These are phyloP conservation scores for Halophytophthora batemanensis DNA, from an alignment of 352 stramenopile genomes.

Conservation along the genomic window DNA sequence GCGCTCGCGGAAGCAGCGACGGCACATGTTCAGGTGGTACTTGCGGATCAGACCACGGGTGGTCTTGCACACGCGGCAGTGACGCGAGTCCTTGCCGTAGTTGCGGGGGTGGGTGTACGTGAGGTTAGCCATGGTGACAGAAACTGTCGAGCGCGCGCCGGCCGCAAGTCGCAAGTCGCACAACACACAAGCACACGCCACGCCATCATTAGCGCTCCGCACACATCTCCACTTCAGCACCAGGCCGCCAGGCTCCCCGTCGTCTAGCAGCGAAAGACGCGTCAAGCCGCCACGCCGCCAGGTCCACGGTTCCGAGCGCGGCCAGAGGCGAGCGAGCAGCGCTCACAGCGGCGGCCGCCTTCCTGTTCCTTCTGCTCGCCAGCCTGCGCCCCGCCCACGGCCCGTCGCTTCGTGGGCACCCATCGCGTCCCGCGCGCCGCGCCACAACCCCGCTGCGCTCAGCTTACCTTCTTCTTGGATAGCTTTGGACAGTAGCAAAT, in stretches of 20 bases:
- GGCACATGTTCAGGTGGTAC: constrained; percentile 96
- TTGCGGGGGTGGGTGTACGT: constrained; percentile 83
- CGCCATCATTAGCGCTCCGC: neutral
- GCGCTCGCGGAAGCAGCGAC: constrained; percentile 95
- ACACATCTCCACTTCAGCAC: too few species aligned
- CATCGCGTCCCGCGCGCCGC: too few species aligned
- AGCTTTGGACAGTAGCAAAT: constrained; percentile 89
- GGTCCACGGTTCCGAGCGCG: too few species aligned
- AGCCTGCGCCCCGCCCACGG: neutral
- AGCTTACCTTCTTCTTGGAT: constrained; percentile 82
- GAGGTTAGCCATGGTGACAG: constrained; percentile 89
- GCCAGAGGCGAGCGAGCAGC: too few species aligned
- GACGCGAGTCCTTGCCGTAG: constrained; percentile 89
- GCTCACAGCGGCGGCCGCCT: neutral
- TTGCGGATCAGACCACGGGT: constrained; percentile 94
- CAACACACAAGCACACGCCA: constrained; percentile 1
- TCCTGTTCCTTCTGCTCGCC: neutral
- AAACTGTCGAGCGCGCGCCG: constrained; percentile 5
- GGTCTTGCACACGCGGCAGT: constrained; percentile 90
- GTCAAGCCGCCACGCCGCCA: too few species aligned
- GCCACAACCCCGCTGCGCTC: constrained; percentile 21
- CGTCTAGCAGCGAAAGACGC: too few species aligned
- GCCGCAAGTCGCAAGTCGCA: constrained; percentile 7
- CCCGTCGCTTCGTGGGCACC: too few species aligned
- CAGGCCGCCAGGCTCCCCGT: too few species aligned